phyloP scores from a whole-genome alignment of 2,329 filamentous ascomycete genomes.

The Penicillium sp. region DNA sequence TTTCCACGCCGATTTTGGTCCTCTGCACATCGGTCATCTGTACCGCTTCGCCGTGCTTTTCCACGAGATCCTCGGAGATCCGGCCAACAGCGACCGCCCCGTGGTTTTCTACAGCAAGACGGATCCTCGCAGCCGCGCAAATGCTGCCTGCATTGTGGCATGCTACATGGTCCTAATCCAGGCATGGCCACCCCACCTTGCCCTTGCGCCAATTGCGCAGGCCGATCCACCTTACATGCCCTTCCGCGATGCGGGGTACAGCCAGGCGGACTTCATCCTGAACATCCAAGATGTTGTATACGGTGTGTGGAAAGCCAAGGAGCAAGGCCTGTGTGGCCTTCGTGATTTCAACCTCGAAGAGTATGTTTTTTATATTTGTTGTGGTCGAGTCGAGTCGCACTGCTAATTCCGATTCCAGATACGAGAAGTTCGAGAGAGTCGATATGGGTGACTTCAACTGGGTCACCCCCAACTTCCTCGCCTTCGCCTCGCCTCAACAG shows the following conservation, averaged over 20 bases:
- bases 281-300: slow-evolving; percentile 98
- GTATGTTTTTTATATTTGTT: slow-evolving; percentile 41
- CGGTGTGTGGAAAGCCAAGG: slow-evolving; percentile 97
- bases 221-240: slow-evolving; percentile 98
- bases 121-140: slow-evolving; percentile 82
- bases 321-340: slow-evolving; percentile 84
- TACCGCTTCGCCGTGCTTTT: slow-evolving; percentile 96
- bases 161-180: slow-evolving; percentile 99
- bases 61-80: slow-evolving; percentile 89
- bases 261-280: slow-evolving; percentile 93
- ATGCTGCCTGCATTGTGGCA: slow-evolving; percentile 89
- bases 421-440: slow-evolving; percentile 91
- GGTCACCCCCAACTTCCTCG: slow-evolving; percentile 91
- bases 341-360: slow-evolving; percentile 95
- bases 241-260: slow-evolving; percentile 97
- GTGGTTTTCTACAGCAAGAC: slow-evolving; percentile 96
- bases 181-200: slow-evolving; percentile 93
- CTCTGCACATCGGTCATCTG: slow-evolving; percentile 92
- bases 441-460: slow-evolving; percentile 99
- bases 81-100: slow-evolving; percentile 81
- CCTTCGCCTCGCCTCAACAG: slow-evolving; percentile 92
- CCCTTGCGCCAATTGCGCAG: slow-evolving; percentile 91
- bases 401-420: slow-evolving; percentile 49
- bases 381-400: background rate
- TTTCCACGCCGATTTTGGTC: slow-evolving; percentile 97